phyloP scores from a whole-genome alignment of 2,329 filamentous ascomycete genomes.

The Endocalyx cinctus region DNA sequence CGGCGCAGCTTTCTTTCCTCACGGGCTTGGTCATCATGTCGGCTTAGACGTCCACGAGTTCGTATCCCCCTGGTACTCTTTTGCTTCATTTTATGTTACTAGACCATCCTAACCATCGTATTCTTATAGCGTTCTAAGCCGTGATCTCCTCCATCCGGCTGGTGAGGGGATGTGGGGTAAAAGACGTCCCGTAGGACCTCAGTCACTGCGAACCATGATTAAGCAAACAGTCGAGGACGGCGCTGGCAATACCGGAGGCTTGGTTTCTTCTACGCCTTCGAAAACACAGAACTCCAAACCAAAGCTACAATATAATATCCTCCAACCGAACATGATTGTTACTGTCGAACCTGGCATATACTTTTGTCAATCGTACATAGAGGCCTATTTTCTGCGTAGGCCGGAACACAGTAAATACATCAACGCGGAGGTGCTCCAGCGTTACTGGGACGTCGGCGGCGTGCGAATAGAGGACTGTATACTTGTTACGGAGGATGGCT shows the following conservation, averaged over 20 bases:
- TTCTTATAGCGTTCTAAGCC: constrained; percentile 22
- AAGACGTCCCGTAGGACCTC: constrained; percentile 24
- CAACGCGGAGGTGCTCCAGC: constrained; percentile 58
- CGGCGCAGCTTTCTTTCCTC: constrained; percentile 60
- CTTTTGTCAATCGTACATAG: constrained; percentile 69
- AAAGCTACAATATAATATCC: constrained; percentile 12
- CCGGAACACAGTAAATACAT: constrained; percentile 59
- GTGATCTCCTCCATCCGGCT: constrained; percentile 23
- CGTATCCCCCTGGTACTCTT: constrained; percentile 7
- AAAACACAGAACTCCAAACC: constrained; percentile 2
- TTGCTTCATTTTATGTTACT: constrained; percentile 3
- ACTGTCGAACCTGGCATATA: constrained; percentile 79
- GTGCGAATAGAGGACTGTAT: constrained; percentile 92
- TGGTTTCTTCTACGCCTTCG: constrained; percentile 1
- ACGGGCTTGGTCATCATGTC: constrained; percentile 61
- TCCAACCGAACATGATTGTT: constrained; percentile 62
- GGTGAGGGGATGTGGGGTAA: constrained; percentile 28
- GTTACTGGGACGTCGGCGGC: constrained; percentile 76
- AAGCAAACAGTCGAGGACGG: constrained; percentile 14
- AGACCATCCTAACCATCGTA: constrained; percentile 7
- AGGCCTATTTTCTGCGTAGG: constrained; percentile 61
- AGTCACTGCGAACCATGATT: constrained; percentile 26
- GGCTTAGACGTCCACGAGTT: constrained; percentile 61
- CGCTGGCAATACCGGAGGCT: constrained; percentile 1
- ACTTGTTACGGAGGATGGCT: constrained; percentile 70